Base-by-base conservation (phyloP, 1,139 yeast species). In the Protomyces arabidopsidicola region DNA sequence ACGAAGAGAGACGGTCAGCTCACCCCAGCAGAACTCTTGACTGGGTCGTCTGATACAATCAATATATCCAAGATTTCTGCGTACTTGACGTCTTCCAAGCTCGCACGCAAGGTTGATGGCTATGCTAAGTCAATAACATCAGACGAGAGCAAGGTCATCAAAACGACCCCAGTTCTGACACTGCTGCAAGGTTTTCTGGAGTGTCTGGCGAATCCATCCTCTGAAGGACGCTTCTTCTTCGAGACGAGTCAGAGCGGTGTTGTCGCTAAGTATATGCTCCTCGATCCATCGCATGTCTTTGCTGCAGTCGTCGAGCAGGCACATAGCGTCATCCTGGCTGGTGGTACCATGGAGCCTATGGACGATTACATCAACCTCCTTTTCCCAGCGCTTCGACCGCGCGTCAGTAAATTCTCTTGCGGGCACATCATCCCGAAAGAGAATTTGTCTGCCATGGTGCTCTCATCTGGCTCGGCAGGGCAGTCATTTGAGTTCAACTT, bases 271-370 rank as follows among this genome's bases (percentile, higher is more conserved):
- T 91, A 91, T 70, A 81, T 90, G 80, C 75, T 90, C 14, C 77
- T 91, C 12, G 97, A 91, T 71, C 96, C 97, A 1, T 84, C 91
- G 65, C 83, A 82, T 60, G 78, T 84, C 1, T 90, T 91, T 72
- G 79, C 79, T 66, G 86, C 84, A 12, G 78, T 91, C 1, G 83
- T 89, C 0, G 82, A 83, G 5, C 81, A 84, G 39, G 81, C 91
- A 0, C 81, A 80, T 68, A 87, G 95, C 72, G 86, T 91, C 0
- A 78, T 91, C 2, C 74, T 91, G 4, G 95, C 97, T 10, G 98
- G 98, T 45, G 98, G 98, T 18, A 91, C 98, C 0, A 90, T 91
- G 97, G 95, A 90, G 71, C 98, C 98, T 52, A 79, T 86, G 65
- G 73, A 79, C 16, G 97, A 91, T 69, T 88, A 86, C 71, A 75